Evolutionary conservation across 352 stramenopile species (phyloP), one percentile per base, ranked within the genome.

Genomic region (Phytopythium mirpurense): DNA sequence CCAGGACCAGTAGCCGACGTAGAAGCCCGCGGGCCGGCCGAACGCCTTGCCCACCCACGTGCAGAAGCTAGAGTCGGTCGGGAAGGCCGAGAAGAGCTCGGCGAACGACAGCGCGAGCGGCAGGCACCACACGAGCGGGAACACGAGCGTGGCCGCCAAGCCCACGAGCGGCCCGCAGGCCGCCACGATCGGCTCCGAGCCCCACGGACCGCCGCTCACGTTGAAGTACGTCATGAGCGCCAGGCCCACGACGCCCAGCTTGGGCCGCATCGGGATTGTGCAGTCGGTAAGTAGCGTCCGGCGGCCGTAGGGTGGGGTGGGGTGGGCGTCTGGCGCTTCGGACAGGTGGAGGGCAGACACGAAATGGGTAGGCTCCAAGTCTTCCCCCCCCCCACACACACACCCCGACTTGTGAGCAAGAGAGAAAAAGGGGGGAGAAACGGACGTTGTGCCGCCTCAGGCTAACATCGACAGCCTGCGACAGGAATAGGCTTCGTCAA

Each of bases 1-100:
- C 84, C 84, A 95, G 46, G 71, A 90, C 86, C 82, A 93, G 48
- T 73, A 94, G 37, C 81, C 83, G 27, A 90, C 75, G 38, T 92
- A 76, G 64, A 96, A 96, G 51, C 82, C 86, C 86, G 88, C 89
- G 56, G 83, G 82, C 21, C 75, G 70, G 8, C 81, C 83, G 62
- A 93, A 93, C 16, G 79, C 81, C 26, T 81, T 68, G 31, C 82
- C 78, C 38, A 93, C 77, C 83, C 83, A 93, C 47, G 70, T 88
- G 56, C 77, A 89, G 50, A 90, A 93, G 51, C 83, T 89, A 15
- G 70, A 71, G 53, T 93, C 82, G 21, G 80, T 89, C 21, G 83
- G 83, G 48, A 91, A 91, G 38, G 83, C 80, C 8, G 78, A 82
- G 54, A 90, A 90, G 27, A 93, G 72, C 63, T 92, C 79, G 2